These are phyloP conservation scores for Quercus robur DNA, from an alignment of 306 rosid genomes.

Conservation along the genomic window DNA sequence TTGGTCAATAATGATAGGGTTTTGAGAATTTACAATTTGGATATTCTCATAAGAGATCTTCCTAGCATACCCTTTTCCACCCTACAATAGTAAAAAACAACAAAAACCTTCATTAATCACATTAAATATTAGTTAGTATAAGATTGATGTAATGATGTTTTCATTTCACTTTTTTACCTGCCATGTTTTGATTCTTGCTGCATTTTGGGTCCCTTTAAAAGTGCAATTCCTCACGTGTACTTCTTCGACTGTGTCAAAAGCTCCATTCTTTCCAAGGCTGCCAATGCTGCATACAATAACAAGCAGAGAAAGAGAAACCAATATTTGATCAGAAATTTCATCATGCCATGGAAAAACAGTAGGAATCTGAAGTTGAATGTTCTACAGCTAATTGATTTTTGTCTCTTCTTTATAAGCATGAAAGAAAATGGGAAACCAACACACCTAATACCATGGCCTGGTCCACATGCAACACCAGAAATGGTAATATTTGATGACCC, in stretches of 20 bases:
- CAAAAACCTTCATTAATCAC: neutral
- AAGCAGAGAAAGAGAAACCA: neutral
- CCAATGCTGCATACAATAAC: conserved; percentile 36
- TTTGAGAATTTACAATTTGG: neutral
- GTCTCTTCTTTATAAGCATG: too few relatives aligned
- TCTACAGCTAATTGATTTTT: too few relatives aligned
- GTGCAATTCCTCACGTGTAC: conserved; percentile 39
- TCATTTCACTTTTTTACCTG: conserved; percentile 12
- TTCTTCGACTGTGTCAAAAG: conserved; percentile 29
- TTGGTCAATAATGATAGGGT: conserved; percentile 43
- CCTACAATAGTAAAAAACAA: conserved; percentile 1
- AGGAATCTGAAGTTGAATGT: too few relatives aligned
- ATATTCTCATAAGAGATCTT: conserved; percentile 41
- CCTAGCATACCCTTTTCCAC: conserved; percentile 50
- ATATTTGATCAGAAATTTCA: neutral
- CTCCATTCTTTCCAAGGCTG: conserved; percentile 38
- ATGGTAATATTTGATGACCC: conserved; percentile 40
- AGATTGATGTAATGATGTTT: neutral
- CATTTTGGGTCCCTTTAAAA: conserved; percentile 35
- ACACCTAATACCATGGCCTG: conserved; percentile 63
- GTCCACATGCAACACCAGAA: conserved; percentile 39
- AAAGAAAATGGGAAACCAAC: neutral
- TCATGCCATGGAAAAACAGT: too few relatives aligned
- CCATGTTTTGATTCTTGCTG: conserved; percentile 61
- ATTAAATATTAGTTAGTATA: too few relatives aligned